Conservation (phyloP, 208 protist species). For the Trypanosoma lewisi region DNA sequence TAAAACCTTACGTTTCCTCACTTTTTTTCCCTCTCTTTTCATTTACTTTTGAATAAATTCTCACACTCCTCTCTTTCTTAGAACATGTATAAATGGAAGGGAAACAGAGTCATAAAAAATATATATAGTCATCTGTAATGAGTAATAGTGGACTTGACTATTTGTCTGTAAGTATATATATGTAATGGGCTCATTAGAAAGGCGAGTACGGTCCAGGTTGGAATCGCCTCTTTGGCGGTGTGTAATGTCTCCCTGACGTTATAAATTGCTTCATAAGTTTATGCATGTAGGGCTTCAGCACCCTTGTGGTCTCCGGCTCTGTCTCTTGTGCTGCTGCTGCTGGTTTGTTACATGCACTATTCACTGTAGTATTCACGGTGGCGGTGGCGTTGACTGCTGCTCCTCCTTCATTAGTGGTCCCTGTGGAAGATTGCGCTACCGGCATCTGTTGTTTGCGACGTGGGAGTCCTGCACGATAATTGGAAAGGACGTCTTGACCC, state of each 20-base stretch:
- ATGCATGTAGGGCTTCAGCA: slow-evolving; percentile 52
- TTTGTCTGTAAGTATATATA: too few species aligned
- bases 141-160: too few species aligned
- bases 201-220: slow-evolving; percentile 17
- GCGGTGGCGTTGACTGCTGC: neutral
- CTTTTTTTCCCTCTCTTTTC: too few species aligned
- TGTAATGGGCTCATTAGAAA: slow-evolving; percentile 23
- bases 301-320: neutral
- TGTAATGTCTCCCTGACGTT: slow-evolving; percentile 40
- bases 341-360: slow-evolving; percentile 6
- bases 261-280: slow-evolving; percentile 51
- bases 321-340: neutral
- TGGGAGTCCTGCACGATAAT: slow-evolving; percentile 45
- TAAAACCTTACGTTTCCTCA: too few species aligned
- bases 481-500: slow-evolving; percentile 53
- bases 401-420: too few species aligned
- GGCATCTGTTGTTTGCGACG: slow-evolving; percentile 15
- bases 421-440: neutral
- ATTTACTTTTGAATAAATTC: too few species aligned
- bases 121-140: too few species aligned
- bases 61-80: too few species aligned
- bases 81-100: too few species aligned
- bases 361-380: neutral
- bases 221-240: slow-evolving; percentile 27
- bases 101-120: too few species aligned